Evolutionary conservation across 805 yeast genomes (phyloP).

Genomic region (Blastobotrys robertii): DNA sequence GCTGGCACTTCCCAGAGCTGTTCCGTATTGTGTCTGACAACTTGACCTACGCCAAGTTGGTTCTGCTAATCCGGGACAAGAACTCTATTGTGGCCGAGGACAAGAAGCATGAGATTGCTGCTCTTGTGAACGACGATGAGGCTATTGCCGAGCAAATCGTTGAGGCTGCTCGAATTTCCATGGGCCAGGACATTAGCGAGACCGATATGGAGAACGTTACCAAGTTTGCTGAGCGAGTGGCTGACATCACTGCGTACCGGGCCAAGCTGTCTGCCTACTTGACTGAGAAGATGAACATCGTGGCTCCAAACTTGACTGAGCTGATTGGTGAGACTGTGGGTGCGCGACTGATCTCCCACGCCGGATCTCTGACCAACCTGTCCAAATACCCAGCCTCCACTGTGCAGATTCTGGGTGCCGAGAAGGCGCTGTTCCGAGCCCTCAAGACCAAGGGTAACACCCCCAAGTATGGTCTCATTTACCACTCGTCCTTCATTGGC

Average conservation of each 20-base stretch:
- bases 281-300: conserved; percentile 92
- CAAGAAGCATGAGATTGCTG: conserved; percentile 77
- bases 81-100: conserved; percentile 54
- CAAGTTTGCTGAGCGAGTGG: conserved; percentile 89
- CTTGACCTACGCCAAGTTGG: conserved; percentile 74
- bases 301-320: conserved; percentile 95
- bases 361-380: conserved; percentile 92
- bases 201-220: conserved; percentile 87
- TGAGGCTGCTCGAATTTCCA: conserved; percentile 91
- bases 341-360: conserved; percentile 95
- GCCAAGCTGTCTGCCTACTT: conserved; percentile 72
- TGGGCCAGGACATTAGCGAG: conserved; percentile 98
- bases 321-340: conserved; percentile 98
- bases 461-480: conserved; percentile 90
- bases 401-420: conserved; percentile 96
- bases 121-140: conserved; percentile 82
- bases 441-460: conserved; percentile 94
- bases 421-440: conserved; percentile 93
- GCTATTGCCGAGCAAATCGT: conserved; percentile 84
- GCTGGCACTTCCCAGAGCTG: conserved; percentile 98
- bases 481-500: conserved; percentile 91
- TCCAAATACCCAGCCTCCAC: conserved; percentile 99
- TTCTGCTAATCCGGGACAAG: conserved; percentile 79
- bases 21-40: conserved; percentile 87
- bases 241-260: conserved; percentile 85